A percentile compares a stretch with the other conserved stretches of the same genome.
These are phyloP conservation scores for Amanita molliuscula DNA, from an alignment of 768 basidiomycete species.

Conservation along the genomic window DNA sequence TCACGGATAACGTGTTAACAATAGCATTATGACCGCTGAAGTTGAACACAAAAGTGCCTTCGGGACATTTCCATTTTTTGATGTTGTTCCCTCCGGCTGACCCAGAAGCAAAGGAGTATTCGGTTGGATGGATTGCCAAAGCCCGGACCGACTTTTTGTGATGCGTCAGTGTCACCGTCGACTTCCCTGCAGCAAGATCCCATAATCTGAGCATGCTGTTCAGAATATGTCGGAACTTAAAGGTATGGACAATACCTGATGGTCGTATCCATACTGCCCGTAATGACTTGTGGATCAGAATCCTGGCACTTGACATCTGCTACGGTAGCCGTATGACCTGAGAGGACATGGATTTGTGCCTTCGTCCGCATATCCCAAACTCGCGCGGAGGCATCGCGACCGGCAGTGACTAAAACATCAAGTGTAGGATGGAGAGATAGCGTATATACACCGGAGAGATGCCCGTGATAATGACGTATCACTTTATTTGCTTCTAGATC, in stretches of 20 bases:
- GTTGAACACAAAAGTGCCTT: constrained; percentile 93
- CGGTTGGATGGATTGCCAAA: constrained; percentile 90
- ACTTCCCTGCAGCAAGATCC: constrained; percentile 97
- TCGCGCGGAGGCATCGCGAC: constrained; percentile 92
- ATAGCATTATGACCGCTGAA: constrained; percentile 95
- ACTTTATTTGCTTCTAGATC: constrained; percentile 98
- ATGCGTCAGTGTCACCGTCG: constrained; percentile 94
- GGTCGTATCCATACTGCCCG: constrained; percentile 97
- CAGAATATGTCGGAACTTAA: neutral
- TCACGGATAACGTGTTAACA: constrained; percentile 92
- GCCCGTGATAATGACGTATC: constrained; percentile 97
- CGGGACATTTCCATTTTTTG: constrained; percentile 99
- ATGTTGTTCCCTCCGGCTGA: constrained; percentile 99
- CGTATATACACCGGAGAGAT: constrained; percentile 95
- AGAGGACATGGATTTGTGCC: constrained; percentile 85
- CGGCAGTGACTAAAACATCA: constrained; percentile 89
- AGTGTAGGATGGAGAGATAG: constrained; percentile 91
- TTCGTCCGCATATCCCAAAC: constrained; percentile 99
- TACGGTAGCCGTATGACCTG: constrained; percentile 92
- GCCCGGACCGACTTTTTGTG: constrained; percentile 98
- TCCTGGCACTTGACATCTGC: constrained; percentile 96
- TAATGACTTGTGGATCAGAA: constrained; percentile 96
- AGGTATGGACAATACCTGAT: constrained; percentile 45
- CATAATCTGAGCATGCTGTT: constrained; percentile 50
- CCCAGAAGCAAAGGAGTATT: constrained; percentile 92